Base-by-base conservation (phyloP, 2,329 filamentous ascomycete species). In the Scedosporium minutisporum region DNA sequence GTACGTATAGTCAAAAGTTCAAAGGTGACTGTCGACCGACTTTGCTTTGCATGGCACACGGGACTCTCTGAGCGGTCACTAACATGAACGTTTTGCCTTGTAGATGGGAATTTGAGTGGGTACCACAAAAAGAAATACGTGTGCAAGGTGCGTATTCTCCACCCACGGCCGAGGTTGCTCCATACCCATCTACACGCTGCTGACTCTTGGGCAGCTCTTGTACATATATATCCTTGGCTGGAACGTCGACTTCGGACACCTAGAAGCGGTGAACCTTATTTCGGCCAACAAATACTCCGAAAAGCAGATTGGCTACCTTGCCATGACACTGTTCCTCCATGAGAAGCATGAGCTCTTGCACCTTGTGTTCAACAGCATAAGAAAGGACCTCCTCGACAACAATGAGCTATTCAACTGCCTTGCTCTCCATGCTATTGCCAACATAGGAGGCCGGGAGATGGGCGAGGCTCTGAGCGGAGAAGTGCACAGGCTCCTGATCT, bases 41-140 rank as follows among this genome's bases (percentile, higher is more conserved):
- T 16, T 14, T 38, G 44, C 59, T 42, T 21, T 18, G 29, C 62
- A 60, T 46, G 18, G 25, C 4, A 48, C 12, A n/a, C 2, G 16
- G 18, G 12, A 18, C 44, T 29, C 33, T 10, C 33, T 3, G 33
- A 38, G 33, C 12, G 33, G 33, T 12, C 33, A 14, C 33, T 38
- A 14, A 38, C 33, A 38, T 38, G 33, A 38, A 38, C 10, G 10
- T 4, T 9, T 38, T 38, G 33, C 3, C 33, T 38, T 63, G 64
- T 66, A 87, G 90, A 95, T 74, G 93, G 92, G 67, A 95, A 84
- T 72, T 80, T 99, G 64, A 96, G 89, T 73, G 96, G 95, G 67
- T 99, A 99, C 73, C 92, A 97, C 81, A 97, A 96, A 82, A 99
- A 99, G 84, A 99, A 99, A 89, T 99, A 99, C 74, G 95, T 99